phyloP scores from a whole-genome alignment of 2,329 filamentous ascomycete species.

The Dactylellina sp. region DNA sequence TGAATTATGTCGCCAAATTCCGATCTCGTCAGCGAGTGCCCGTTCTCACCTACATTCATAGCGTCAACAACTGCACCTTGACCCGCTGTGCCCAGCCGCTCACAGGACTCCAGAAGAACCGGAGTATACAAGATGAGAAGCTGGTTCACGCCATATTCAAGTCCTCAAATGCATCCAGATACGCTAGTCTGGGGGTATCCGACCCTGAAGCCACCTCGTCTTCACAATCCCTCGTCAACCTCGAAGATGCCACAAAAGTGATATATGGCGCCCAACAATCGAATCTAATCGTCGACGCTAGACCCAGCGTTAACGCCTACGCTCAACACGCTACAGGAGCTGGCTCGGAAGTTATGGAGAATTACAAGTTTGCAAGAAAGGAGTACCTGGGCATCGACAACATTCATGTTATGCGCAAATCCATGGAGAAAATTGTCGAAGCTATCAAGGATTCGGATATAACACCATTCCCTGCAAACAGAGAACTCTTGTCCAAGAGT shows the following conservation, averaged over 20 bases:
- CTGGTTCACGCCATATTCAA: slow-evolving; percentile 92
- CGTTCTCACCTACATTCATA: slow-evolving; percentile 91
- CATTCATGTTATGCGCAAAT: slow-evolving; percentile 97
- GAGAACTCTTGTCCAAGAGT: slow-evolving; percentile 82
- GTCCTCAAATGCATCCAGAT: slow-evolving; percentile 68
- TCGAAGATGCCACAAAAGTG: slow-evolving; percentile 61
- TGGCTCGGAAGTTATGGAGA: slow-evolving; percentile 97
- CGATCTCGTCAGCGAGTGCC: slow-evolving; percentile 90
- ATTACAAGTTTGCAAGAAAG: slow-evolving; percentile 92
- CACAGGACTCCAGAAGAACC: slow-evolving; percentile 84
- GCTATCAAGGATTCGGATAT: slow-evolving; percentile 93
- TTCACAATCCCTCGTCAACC: slow-evolving; percentile 55
- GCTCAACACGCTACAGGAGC: slow-evolving; percentile 93
- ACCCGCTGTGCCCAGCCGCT: slow-evolving; percentile 93
- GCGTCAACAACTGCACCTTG: slow-evolving; percentile 95
- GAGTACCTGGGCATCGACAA: slow-evolving; percentile 96
- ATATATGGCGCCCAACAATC: slow-evolving; percentile 93
- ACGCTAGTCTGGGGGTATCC: slow-evolving; percentile 61
- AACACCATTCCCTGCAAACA: slow-evolving; percentile 81
- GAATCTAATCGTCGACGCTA: slow-evolving; percentile 95
- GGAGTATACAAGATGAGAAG: slow-evolving; percentile 95
- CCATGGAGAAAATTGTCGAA: slow-evolving; percentile 86
- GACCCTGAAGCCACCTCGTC: slow-evolving; percentile 63
- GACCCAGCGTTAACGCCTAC: slow-evolving; percentile 91
- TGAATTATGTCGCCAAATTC: slow-evolving; percentile 91